Evolutionary conservation across 1,284 basidiomycete species (phyloP), one percentile per base, ranked within the genome.

Genomic region (Volvariella volvacea): DNA sequence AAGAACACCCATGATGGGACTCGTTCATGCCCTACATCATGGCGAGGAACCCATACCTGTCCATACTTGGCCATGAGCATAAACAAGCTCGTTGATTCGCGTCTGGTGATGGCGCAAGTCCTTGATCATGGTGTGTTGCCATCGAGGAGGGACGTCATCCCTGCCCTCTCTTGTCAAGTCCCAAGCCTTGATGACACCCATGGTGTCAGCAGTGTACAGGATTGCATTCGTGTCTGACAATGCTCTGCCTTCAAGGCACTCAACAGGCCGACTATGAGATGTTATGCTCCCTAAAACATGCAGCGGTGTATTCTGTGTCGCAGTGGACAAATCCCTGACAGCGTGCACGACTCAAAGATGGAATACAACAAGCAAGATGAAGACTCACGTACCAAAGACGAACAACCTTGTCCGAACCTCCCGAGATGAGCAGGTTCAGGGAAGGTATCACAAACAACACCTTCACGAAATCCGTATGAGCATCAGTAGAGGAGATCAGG

Each of bases 381-480:
- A n/a, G n/a, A n/a, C n/a, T n/a, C 22, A 30, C 64, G 39, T 51
- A 92, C 93, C 94, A 97, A 48, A 97, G 71, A 48, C 92, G 80
- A 38, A 94, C 71, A 12, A 84, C 80, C 55, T 93, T 92, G 64
- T 99, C 95, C 4, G 94, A 96, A 17, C 92, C 83, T 14, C 88
- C 88, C 0, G 93, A 94, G 6, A 94, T 68, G 20, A 98, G 65
- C 12, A 93, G 62, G 3, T 73, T 65, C 6, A 82, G 67, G 1
- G 73, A 64, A 1, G 86, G 78, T 12, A 93, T 65, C 21, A 88
- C 77, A 33, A 83, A 71, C 20, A 95, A 65, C 22, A 76, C 71
- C 65, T 95, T 96, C 48, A 96, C 76, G 54, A 96, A 96, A 63
- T 96, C 92, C 0, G 73, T 68, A 57, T 96, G 92, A 0, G 83